Conservation (phyloP, 306 rosid genomes). For the Cucumis sativus region DNA sequence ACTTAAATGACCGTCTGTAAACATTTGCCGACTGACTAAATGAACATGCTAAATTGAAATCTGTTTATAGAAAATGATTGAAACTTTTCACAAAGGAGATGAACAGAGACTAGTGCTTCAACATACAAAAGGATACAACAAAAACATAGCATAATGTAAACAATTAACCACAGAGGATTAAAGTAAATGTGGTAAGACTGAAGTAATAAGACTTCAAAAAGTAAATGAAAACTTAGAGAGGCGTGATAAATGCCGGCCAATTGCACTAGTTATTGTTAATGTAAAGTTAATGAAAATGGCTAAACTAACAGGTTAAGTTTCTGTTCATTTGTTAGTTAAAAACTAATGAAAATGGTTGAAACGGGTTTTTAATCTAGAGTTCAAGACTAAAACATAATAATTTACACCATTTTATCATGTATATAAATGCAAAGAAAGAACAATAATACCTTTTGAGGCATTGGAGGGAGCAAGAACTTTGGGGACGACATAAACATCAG, state of each 20-base stretch:
- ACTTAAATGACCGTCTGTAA: neutral
- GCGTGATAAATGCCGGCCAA: too few species aligned
- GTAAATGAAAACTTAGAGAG: too few species aligned
- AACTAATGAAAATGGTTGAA: neutral
- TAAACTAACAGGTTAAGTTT: neutral
- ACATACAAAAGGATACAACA: too few species aligned
- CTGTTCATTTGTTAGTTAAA: neutral
- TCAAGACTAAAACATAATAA: neutral
- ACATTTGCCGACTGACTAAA: neutral
- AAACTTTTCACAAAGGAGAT: too few species aligned
- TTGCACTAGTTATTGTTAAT: too few species aligned
- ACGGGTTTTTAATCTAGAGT: neutral
- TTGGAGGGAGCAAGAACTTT: constrained; percentile 84
- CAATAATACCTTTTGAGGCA: constrained; percentile 69
- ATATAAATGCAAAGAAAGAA: neutral
- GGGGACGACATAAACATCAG: constrained; percentile 83
- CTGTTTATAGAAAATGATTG: neutral
- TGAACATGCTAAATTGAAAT: neutral
- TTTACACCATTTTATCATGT: neutral
- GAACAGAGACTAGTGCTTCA: too few species aligned
- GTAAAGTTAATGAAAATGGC: neutral
- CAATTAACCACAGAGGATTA: too few species aligned
- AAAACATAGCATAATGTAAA: too few species aligned
- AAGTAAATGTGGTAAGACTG: too few species aligned
- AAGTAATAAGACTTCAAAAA: too few species aligned